Evolutionary conservation across 371 early-diverging fungal genomes (phyloP).

Genomic region (Chytridium lagenaria): DNA sequence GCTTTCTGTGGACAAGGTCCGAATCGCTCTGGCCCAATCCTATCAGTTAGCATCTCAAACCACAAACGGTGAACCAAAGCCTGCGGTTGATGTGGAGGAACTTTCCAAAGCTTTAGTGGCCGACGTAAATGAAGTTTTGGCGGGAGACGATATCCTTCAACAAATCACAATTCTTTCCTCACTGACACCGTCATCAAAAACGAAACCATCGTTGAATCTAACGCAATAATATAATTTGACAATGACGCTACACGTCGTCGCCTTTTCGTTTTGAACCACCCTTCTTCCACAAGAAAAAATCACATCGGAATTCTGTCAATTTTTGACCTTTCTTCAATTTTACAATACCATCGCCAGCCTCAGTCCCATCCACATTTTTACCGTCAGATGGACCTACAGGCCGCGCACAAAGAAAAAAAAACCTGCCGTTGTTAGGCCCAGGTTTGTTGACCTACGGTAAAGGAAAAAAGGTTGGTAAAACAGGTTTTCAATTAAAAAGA

Average conservation of each 20-base stretch:
- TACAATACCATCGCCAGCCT: conserved; percentile 4
- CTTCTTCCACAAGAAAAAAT: conserved; percentile 67
- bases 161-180: background rate
- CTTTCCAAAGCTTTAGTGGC: background rate
- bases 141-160: background rate
- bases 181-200: no score
- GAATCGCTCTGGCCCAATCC: background rate
- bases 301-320: conserved; percentile 59
- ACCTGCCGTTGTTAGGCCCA: conserved; percentile 74
- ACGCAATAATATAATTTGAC: no score
- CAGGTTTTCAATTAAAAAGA: background rate
- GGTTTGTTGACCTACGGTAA: conserved; percentile 61
- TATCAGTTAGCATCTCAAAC: background rate
- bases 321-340: conserved; percentile 9
- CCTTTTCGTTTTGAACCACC: conserved; percentile 2
- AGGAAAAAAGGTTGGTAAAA: background rate
- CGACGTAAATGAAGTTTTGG: background rate
- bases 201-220: no score
- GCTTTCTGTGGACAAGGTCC: background rate
- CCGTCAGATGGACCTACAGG: conserved; percentile 52
- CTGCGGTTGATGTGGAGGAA: background rate
- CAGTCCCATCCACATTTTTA: background rate
- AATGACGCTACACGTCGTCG: no score
- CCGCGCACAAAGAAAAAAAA: conserved; percentile 74
- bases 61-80: background rate